A percentile compares a stretch with the other conserved stretches of the same genome.
phyloP scores from a whole-genome alignment of 352 stramenopile species.

The Globisporangium emineosum region DNA sequence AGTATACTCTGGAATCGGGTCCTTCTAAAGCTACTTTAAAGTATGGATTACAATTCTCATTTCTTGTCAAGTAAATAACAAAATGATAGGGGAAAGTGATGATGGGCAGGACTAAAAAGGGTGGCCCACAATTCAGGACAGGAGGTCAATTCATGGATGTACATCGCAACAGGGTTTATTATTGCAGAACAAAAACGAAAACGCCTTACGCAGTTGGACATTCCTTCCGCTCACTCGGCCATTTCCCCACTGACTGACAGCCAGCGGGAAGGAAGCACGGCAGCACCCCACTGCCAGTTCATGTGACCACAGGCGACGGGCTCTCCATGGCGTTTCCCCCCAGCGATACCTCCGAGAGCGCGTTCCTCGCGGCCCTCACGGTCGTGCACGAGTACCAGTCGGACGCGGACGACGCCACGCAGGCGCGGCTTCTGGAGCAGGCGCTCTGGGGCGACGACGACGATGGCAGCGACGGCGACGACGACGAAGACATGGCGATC shows the following conservation, averaged over 20 bases:
- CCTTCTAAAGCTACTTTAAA: too few relatives aligned
- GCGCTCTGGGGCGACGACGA: constrained; percentile 16
- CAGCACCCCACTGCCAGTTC: background rate
- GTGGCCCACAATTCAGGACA: too few relatives aligned
- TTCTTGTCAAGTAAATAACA: too few relatives aligned
- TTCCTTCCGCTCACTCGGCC: background rate
- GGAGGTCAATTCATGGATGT: too few relatives aligned
- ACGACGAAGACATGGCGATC: background rate
- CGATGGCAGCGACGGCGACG: background rate
- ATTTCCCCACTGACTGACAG: background rate
- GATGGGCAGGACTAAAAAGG: too few relatives aligned
- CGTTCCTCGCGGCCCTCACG: constrained; percentile 8
- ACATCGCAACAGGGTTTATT: too few relatives aligned
- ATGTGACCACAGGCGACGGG: background rate
- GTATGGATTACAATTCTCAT: too few relatives aligned
- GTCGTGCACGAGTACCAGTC: background rate
- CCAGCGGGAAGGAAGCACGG: background rate
- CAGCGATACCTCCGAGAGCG: background rate
- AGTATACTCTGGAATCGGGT: too few relatives aligned
- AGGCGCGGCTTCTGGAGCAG: constrained; percentile 8
- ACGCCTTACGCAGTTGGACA: too few relatives aligned
- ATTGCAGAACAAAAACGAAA: too few relatives aligned
- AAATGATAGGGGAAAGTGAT: too few relatives aligned
- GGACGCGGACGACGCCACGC: background rate
- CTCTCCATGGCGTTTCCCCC: background rate